Evolutionary conservation across 768 basidiomycete genomes (phyloP).

Genomic region (Tulasnella sp.): DNA sequence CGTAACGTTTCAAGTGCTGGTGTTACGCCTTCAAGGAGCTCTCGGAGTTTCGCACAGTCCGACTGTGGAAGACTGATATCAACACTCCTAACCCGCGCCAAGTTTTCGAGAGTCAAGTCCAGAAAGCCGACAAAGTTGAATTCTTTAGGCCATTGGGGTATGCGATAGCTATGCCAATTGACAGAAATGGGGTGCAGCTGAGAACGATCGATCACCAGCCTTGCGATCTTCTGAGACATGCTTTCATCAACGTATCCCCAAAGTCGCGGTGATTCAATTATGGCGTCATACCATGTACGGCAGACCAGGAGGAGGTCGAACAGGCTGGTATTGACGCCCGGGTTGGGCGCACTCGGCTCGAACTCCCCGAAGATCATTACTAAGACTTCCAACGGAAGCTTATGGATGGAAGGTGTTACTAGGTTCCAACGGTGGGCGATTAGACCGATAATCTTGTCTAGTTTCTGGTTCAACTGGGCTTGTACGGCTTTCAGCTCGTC

Average conservation of each 20-base stretch:
- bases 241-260: background rate
- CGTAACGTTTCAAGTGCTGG: background rate
- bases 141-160: background rate
- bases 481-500: background rate
- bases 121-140: background rate
- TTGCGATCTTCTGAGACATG: background rate
- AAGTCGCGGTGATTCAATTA: background rate
- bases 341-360: background rate
- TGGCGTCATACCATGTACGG: background rate
- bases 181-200: background rate
- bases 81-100: background rate
- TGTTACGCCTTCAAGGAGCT: background rate
- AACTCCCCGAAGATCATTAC: background rate
- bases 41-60: background rate
- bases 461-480: background rate
- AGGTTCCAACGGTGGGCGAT: background rate
- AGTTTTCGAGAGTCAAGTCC: background rate
- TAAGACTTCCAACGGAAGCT: background rate
- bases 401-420: background rate
- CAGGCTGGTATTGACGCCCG: background rate
- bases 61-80: background rate
- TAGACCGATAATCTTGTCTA: background rate
- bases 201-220: background rate
- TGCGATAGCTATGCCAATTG: background rate
- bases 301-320: background rate